Conservation (phyloP, 1,284 basidiomycete genomes). For the Golubevia sp. region DNA sequence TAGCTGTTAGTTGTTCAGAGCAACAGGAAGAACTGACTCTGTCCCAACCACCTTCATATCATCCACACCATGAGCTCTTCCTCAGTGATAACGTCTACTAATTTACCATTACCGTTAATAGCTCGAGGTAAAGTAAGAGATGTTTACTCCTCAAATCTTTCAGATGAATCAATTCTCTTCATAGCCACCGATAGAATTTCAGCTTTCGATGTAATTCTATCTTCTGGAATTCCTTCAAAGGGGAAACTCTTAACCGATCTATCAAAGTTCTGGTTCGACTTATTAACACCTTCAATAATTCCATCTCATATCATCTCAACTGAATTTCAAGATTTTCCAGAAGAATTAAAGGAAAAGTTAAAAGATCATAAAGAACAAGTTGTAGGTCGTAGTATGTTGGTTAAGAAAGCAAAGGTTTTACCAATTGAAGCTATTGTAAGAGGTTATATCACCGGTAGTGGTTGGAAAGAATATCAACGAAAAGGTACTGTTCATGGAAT, state of each 20-base stretch:
- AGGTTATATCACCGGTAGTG: slow-evolving; percentile 96
- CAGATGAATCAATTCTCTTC: slow-evolving; percentile 69
- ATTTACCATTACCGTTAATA: slow-evolving; percentile 51
- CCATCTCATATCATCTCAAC: slow-evolving; percentile 52
- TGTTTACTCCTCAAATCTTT: slow-evolving; percentile 51
- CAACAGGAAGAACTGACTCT: too few relatives aligned
- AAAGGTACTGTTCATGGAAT: slow-evolving; percentile 88
- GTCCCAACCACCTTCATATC: too few relatives aligned
- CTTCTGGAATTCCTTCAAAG: slow-evolving; percentile 78
- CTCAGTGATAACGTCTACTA: slow-evolving; percentile 32
- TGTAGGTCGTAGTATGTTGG: slow-evolving; percentile 85
- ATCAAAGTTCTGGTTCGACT: slow-evolving; percentile 93
- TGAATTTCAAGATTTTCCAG: slow-evolving; percentile 34
- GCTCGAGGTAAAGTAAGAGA: slow-evolving; percentile 59
- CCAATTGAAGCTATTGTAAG: slow-evolving; percentile 97
- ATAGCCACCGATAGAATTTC: slow-evolving; percentile 95
- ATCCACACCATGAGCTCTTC: too few relatives aligned
- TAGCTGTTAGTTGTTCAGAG: too few relatives aligned
- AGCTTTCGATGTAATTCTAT: slow-evolving; percentile 82
- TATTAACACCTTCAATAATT: slow-evolving; percentile 63
- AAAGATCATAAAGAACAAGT: slow-evolving; percentile 65
- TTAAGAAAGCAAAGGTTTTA: slow-evolving; percentile 84
- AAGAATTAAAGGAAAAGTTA: slow-evolving; percentile 26
- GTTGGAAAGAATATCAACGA: slow-evolving; percentile 91
- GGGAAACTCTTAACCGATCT: slow-evolving; percentile 86